Base-by-base conservation (phyloP, 331 rosid genomes). In the Saraca asoca region DNA sequence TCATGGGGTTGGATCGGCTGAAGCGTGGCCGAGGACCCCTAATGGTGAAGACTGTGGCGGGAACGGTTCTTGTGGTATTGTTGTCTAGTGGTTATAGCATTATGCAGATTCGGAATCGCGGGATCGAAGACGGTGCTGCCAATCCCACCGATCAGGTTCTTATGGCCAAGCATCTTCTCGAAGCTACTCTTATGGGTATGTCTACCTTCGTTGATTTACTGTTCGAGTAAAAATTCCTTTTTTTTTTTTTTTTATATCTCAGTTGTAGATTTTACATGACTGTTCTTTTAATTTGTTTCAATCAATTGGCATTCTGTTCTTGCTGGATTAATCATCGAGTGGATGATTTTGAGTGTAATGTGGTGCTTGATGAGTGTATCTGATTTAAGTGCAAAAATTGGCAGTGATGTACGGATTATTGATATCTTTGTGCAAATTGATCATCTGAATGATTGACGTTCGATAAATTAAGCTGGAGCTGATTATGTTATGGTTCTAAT, bases 141-240 rank as follows among this genome's bases (percentile, higher is more conserved):
- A 88, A 80, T 69, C 43, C 43, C 29, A 94, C 97, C 80, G 95
- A 94, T 94, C 97, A 94, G 86, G 83, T 94, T 78, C 97, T 94
- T 62, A 71, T 90, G 96, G 87, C 84, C 65, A 85, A 81, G 46
- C 91, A 79, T 55, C 89, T 85, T 46, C 94, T 88, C 7, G 96
- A 93, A 76, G 84, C 94, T 45, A 88, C 96, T 51, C 96, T 93
- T 34, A 76, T 90, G 94, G 98, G 98, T 93, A 77, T 72, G n/a
- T 13, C 4, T 20, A 3, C 31, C 31, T 3, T 9, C 51, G 7
- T 43, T 58, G 0, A 2, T 42, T 45, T 46, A 5, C 17, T 29
- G 20, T 2, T 13, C 13, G 0, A 7, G 20, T 18, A 19, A 17
- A 49, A 13, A 35, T 53, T 33, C 0, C 31, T 24, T 0, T 5